These are phyloP conservation scores for Candida takata DNA, from an alignment of 805 yeast genomes.

Conservation along the genomic window DNA sequence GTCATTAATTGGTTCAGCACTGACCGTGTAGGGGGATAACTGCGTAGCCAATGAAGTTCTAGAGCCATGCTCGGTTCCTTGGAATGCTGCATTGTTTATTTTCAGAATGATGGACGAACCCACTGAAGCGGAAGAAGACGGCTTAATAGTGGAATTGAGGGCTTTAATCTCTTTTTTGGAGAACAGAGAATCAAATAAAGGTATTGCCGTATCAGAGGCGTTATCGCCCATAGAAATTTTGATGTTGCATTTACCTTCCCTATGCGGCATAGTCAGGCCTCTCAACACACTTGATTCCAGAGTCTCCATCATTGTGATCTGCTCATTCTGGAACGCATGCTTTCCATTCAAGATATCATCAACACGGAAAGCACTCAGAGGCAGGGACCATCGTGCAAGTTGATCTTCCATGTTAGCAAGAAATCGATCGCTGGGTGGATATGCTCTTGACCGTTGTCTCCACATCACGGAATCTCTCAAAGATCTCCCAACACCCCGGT, in stretches of 20 bases:
- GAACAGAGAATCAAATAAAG: no score
- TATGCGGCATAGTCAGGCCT: background rate
- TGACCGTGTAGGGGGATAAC: conserved; percentile 2
- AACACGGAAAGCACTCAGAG: conserved; percentile 22
- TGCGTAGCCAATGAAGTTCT: background rate
- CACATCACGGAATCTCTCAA: conserved; percentile 24
- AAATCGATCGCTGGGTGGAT: conserved; percentile 22
- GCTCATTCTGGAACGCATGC: conserved; percentile 27
- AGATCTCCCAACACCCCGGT: conserved; percentile 15
- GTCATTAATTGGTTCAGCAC: conserved; percentile 8
- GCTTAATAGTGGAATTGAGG: no score
- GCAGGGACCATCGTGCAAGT: conserved; percentile 30
- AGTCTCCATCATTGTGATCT: conserved; percentile 13
- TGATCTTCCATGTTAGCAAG: conserved; percentile 30
- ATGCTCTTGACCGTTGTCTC: conserved; percentile 24
- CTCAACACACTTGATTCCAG: background rate
- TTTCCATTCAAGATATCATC: conserved; percentile 26
- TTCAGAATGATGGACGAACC: background rate
- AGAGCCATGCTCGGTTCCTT: background rate
- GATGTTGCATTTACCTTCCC: conserved; percentile 9
- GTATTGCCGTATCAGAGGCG: no score
- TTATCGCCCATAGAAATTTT: no score
- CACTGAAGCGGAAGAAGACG: background rate
- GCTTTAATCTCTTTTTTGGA: no score
- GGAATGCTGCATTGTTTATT: background rate